phyloP scores from a whole-genome alignment of 352 stramenopile genomes.

The Peronospora belbahrii region DNA sequence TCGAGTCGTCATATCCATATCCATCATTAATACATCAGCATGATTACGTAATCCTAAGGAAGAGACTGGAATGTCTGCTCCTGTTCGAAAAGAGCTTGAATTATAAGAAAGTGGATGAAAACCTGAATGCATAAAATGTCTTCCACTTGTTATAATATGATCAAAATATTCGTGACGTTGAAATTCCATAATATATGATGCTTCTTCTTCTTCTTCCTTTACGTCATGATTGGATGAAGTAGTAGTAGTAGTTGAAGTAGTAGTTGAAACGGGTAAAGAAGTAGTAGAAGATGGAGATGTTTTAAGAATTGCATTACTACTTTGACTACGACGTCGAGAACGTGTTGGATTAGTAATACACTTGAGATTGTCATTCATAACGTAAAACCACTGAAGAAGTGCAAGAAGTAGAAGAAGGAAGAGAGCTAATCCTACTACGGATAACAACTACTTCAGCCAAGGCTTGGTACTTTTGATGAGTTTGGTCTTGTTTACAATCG shows the following conservation, averaged over 20 bases:
- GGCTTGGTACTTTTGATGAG: too few species aligned
- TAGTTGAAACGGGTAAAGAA: too few species aligned
- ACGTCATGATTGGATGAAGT: too few species aligned
- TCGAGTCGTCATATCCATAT: constrained; percentile 36
- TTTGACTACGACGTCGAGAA: constrained; percentile 42
- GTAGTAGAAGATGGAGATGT: constrained; percentile 55
- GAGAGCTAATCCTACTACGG: too few species aligned
- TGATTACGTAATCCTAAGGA: constrained; percentile 28
- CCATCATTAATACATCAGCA: constrained; percentile 46
- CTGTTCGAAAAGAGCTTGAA: constrained; percentile 18
- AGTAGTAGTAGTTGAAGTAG: too few species aligned
- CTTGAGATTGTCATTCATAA: constrained; percentile 24
- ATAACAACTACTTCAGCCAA: too few species aligned
- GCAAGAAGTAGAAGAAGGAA: too few species aligned
- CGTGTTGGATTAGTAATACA: constrained; percentile 11
- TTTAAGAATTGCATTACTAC: constrained; percentile 86
- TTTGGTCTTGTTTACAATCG: too few species aligned
- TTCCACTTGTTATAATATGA: constrained; percentile 12
- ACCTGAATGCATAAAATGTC: constrained; percentile 26
- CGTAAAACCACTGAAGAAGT: too few species aligned
- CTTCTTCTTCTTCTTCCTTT: too few species aligned
- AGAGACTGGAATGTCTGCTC: constrained; percentile 21
- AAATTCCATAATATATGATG: constrained; percentile 36
- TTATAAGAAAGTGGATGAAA: constrained; percentile 25
- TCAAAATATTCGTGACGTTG: constrained; percentile 33